Conservation (phyloP, 2,329 filamentous ascomycete genomes). For the Pleurostoma richardsiae region DNA sequence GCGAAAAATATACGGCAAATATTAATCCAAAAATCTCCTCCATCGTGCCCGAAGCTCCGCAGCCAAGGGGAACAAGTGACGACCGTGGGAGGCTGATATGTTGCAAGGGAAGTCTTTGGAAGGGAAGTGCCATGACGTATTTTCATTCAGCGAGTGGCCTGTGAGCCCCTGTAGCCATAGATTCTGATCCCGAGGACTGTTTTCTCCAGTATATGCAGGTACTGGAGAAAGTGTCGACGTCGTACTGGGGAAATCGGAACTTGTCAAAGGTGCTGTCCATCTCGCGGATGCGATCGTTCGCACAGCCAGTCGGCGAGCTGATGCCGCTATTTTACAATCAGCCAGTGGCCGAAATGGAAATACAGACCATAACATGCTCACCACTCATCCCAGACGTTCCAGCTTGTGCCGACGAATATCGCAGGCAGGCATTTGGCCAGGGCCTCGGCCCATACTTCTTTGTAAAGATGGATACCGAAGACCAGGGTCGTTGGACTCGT, state of each 20-base stretch:
- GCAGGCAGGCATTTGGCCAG: slow-evolving; percentile 40
- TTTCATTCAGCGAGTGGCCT: no score
- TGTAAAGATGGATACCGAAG: slow-evolving; percentile 59
- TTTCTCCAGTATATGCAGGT: slow-evolving; percentile 33
- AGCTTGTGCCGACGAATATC: slow-evolving; percentile 53
- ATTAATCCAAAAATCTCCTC: no score
- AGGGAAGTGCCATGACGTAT: no score
- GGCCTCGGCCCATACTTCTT: slow-evolving; percentile 44
- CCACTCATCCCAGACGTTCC: slow-evolving; percentile 45
- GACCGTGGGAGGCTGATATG: no score
- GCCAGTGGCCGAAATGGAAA: no score
- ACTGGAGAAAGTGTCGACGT: slow-evolving; percentile 30
- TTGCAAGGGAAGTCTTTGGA: no score
- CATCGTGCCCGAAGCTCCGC: no score
- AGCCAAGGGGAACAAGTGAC: no score
- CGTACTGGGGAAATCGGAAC: slow-evolving; percentile 31
- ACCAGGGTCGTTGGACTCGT: slow-evolving; percentile 46
- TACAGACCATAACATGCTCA: neutral
- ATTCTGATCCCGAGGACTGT: no score
- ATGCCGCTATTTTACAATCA: no score
- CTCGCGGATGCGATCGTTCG: slow-evolving; percentile 19
- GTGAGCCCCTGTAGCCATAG: no score
- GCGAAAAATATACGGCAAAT: no score
- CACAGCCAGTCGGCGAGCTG: slow-evolving; percentile 15
- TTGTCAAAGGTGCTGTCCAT: slow-evolving; percentile 24